A percentile compares a stretch with the other conserved stretches of the same genome.
phyloP scores from a whole-genome alignment of 1,284 basidiomycete species.

The Ceratobasidium papillatum region DNA sequence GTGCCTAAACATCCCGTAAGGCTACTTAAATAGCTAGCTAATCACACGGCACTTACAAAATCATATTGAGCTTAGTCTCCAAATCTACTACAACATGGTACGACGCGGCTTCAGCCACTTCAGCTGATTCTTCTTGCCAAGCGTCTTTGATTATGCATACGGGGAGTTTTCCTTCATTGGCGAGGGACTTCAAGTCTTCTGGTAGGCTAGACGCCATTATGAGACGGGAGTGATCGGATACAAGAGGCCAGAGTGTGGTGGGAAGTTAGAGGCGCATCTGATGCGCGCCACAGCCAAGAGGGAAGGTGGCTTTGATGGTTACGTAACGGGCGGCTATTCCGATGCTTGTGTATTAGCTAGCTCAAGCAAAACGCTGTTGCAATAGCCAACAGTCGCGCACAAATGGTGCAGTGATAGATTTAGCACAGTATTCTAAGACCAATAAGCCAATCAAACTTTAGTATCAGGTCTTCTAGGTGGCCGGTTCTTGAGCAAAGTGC shows the following conservation, averaged over 20 bases:
- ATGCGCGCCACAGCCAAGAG: background rate
- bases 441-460: too few relatives aligned
- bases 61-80: background rate
- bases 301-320: background rate
- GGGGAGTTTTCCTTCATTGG: background rate
- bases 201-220: background rate
- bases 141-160: background rate
- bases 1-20: background rate
- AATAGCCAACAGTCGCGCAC: background rate
- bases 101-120: background rate
- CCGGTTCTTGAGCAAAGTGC: too few relatives aligned
- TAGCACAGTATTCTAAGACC: too few relatives aligned
- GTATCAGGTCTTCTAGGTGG: too few relatives aligned
- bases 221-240: background rate
- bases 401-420: background rate
- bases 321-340: too few relatives aligned
- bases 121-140: background rate
- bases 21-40: background rate
- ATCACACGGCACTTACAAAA: background rate
- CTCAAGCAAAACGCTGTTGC: background rate
- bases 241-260: too few relatives aligned
- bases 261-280: background rate
- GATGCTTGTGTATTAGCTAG: too few relatives aligned
- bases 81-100: background rate
- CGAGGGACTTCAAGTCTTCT: background rate